Base-by-base conservation (phyloP, 352 stramenopile genomes). In the Phytophthora uliginosa region DNA sequence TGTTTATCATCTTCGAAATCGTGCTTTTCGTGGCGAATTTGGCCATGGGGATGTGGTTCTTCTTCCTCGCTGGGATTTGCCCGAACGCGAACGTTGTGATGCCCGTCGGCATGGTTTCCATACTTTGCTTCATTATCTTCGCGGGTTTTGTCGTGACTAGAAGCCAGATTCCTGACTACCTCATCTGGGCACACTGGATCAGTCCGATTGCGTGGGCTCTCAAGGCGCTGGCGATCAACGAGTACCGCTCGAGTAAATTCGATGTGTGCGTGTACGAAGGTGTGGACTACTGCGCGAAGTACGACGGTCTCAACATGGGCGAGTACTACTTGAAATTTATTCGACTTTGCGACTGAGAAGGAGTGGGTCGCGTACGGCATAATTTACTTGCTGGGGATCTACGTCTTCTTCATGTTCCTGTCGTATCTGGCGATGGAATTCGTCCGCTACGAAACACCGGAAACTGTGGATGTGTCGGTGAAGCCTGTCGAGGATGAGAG, bases 131-230 rank as follows among this genome's bases (percentile, higher is more conserved):
- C 48, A 54, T 54, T 20, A 54, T 54, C 8, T 54, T 54, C 20
- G 48, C 48, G n/a, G 48, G 48, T 17, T 54, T 54, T 7, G 48
- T 54, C 6, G 48, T 54, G n/a, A 54, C 48, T 9, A 33, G 17
- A 17, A 54, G 48, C 22, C 48, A 54, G 31, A 54, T 54, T 54
- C 48, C 48, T 3, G 48, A 54, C 48, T 54, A 54, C 48, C 48
- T 54, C 20, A 54, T 54, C 48, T 54, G 48, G 48, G 48, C 48
- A 1, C 48, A 54, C 22, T 54, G 20, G 42, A 66, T 88, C n/a
- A 78, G 81, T 52, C 81, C 81, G 0, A 66, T 86, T 12, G 48
- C 62, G 36, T 51, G 75, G 75, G 40, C 55, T 59, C 7, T 69
- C 26, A 45, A 55, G 10, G n/a, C 66, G 58, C 17, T 64, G 28